Percentiles rank a stretch among this genome's conserved stretches.
These are phyloP conservation scores for Cornus suecica DNA, from an alignment of 148 eudicot genomes.

Conservation along the genomic window DNA sequence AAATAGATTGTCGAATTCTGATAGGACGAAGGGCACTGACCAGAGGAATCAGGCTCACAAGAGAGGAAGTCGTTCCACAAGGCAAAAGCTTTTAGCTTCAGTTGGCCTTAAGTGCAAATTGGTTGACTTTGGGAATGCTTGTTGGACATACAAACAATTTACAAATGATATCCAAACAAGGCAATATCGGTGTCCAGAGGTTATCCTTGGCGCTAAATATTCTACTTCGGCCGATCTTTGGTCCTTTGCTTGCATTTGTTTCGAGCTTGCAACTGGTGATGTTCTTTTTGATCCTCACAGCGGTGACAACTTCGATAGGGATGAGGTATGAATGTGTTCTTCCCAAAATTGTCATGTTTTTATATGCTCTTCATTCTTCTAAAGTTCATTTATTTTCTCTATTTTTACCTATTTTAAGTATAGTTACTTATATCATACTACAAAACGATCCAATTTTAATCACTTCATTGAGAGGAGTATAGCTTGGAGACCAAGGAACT, in stretches of 20 bases:
- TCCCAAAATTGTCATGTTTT: not conserved
- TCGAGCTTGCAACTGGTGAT: constrained; percentile 67
- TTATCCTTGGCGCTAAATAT: constrained; percentile 58
- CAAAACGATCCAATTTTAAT: no score
- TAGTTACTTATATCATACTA: no score
- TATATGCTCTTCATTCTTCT: not conserved
- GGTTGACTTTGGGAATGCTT: constrained; percentile 65
- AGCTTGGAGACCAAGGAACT: no score
- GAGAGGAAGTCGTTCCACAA: constrained; percentile 24
- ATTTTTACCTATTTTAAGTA: no score
- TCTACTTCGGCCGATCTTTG: constrained; percentile 58
- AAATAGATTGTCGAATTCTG: constrained; percentile 38
- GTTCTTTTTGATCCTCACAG: constrained; percentile 63
- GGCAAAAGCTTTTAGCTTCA: constrained; percentile 25
- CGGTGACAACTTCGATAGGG: constrained; percentile 57
- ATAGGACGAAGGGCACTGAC: constrained; percentile 31
- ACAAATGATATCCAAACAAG: constrained; percentile 60
- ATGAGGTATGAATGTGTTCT: constrained; percentile 45
- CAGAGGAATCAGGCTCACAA: constrained; percentile 19
- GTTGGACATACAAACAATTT: constrained; percentile 64
- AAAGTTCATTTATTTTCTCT: no score
- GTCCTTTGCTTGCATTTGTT: constrained; percentile 73
- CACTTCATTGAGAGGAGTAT: no score
- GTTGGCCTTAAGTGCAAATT: constrained; percentile 48
- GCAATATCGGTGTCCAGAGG: constrained; percentile 63